Evolutionary conservation across 306 rosid species (phyloP), one percentile per base, ranked within the genome.

Genomic region (Calophaca sinica): DNA sequence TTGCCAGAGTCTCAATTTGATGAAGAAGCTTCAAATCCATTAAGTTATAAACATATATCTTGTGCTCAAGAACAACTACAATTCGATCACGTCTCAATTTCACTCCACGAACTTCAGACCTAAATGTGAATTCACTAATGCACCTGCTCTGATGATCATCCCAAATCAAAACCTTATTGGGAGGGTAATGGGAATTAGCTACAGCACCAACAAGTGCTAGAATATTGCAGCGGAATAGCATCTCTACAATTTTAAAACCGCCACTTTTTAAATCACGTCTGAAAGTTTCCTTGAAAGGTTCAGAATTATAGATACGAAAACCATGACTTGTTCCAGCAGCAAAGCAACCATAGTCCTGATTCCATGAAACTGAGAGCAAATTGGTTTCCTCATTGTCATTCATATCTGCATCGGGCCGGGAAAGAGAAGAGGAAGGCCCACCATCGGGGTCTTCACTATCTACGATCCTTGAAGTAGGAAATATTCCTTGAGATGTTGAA

Each of bases 111-210:
- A 92, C 88, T 72, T 91, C 97, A 55, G 97, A 92, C 84, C 96
- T 86, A 82, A 84, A 94, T 53, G 97, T 81, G 76, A 92, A 88
- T 68, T 92, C 99, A 72, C 96, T 87, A 53, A 94, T 89, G 88
- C 92, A 85, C 50, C 87, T 86, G 80, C 96, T 86, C 83, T 92
- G 91, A 83, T 92, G 86, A 85, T 94, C 99, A 84, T 94, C 93
- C 99, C 97, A 94, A 74, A 94, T 90, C 90, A 92, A 70, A 77
- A 92, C 99, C 84, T 94, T 94, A 84, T 87, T 87, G 31, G 99
- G 91, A 14, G 96, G 96, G 48, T 90, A 87, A 11, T 87, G 87
- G 60, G 93, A 83, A 85, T 94, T 90, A 55, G 88, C 83, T 71
- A 71, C 84, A 78, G 86, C 81, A 46, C 99, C 99, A 80, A 94